phyloP scores from a whole-genome alignment of 768 basidiomycete genomes.

The Mycena capillaripes region DNA sequence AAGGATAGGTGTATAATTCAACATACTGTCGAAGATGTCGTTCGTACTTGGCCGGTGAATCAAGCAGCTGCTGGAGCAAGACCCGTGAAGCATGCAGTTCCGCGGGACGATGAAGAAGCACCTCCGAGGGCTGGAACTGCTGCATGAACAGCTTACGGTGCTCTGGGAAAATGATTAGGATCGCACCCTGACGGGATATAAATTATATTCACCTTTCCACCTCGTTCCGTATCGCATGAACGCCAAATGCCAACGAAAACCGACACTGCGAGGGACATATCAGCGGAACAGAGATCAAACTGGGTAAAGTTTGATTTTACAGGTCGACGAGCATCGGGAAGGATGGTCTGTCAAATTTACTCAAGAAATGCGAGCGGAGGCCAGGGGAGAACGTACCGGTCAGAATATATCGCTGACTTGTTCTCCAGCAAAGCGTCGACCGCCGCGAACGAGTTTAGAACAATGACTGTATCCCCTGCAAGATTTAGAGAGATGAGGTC shows the following conservation, averaged over 20 bases:
- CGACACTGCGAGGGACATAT: background rate
- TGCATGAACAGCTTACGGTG: conserved; percentile 25
- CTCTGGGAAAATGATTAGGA: background rate
- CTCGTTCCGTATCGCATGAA: conserved; percentile 17
- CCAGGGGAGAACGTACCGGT: conserved; percentile 7
- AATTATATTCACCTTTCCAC: background rate
- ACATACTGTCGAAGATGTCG: conserved; percentile 36
- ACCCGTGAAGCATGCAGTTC: conserved; percentile 18
- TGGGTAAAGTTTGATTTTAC: background rate
- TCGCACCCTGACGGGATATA: too few species aligned
- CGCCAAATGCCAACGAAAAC: conserved; percentile 1
- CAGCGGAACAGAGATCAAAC: background rate
- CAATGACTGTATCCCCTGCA: conserved; percentile 19
- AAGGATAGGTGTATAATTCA: background rate
- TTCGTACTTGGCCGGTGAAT: conserved; percentile 24
- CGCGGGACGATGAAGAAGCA: conserved; percentile 17
- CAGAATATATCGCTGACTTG: conserved; percentile 21
- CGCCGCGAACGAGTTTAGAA: conserved; percentile 5
- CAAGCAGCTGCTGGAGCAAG: conserved; percentile 23
- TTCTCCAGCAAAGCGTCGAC: conserved; percentile 13
- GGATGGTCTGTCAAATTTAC: background rate
- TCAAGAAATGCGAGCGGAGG: too few species aligned
- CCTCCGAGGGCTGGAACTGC: conserved; percentile 27
- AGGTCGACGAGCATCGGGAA: conserved; percentile 30
- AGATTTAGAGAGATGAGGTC: conserved; percentile 20